phyloP scores from a whole-genome alignment of 805 yeast genomes.

The Cyberlindnera nakhonratchasimensis region DNA sequence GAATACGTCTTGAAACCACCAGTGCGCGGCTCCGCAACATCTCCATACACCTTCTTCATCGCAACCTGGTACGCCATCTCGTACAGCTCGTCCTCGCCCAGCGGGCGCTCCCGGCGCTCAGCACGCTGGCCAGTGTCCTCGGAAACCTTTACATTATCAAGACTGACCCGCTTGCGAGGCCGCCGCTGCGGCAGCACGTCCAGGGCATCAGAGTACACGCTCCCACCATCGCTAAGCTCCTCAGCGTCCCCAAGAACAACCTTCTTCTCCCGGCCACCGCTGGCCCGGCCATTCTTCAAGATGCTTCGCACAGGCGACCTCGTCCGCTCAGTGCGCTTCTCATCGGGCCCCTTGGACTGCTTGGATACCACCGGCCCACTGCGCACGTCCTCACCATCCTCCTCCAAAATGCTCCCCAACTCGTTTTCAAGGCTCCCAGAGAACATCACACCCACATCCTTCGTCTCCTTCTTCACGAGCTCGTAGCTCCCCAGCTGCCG shows the following conservation, averaged over 20 bases:
- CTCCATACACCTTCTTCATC: slow-evolving; percentile 52
- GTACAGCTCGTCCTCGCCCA: slow-evolving; percentile 43
- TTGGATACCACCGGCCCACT: too few species aligned
- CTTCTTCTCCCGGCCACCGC: slow-evolving; percentile 9
- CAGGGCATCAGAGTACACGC: slow-evolving; percentile 24
- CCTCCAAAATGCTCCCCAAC: slow-evolving; percentile 31
- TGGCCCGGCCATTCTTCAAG: slow-evolving; percentile 12
- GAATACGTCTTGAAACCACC: slow-evolving; percentile 21
- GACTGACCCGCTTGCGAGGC: slow-evolving; percentile 4
- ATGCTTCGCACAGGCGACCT: slow-evolving; percentile 17
- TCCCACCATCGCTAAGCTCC: slow-evolving; percentile 24
- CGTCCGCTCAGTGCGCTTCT: too few species aligned
- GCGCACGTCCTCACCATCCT: slow-evolving; percentile 14
- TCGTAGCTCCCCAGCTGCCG: slow-evolving; percentile 47
- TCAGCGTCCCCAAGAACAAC: slow-evolving; percentile 18
- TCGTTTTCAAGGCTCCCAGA: slow-evolving; percentile 30
- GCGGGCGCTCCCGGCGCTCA: neutral
- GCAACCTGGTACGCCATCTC: slow-evolving; percentile 54
- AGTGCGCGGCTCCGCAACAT: slow-evolving; percentile 11
- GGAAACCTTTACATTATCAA: slow-evolving; percentile 15
- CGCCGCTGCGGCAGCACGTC: slow-evolving; percentile 17
- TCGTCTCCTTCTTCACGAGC: slow-evolving; percentile 45
- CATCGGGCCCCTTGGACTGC: too few species aligned
- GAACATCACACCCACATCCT: slow-evolving; percentile 27
- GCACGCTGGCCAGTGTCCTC: slow-evolving; percentile 8